A percentile compares a stretch with the other conserved stretches of the same genome.
phyloP scores from a whole-genome alignment of 768 basidiomycete species.

The Psilocybe azurescens region DNA sequence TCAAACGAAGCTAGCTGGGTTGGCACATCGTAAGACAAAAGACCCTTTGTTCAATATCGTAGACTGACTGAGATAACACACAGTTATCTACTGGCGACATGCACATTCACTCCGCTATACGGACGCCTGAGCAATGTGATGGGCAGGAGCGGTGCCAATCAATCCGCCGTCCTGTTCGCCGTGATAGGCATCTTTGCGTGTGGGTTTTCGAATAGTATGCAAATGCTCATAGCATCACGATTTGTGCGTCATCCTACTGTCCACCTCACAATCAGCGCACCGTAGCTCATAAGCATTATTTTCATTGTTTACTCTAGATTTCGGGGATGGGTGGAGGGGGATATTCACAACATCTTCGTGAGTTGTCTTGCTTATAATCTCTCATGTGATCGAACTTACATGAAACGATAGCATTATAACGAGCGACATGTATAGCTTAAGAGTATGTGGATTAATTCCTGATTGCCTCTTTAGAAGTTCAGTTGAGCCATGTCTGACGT shows the following conservation, averaged over 20 bases:
- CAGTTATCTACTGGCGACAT: constrained; percentile 79
- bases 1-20: constrained; percentile 85
- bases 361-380: constrained; percentile 27
- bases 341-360: constrained; percentile 74
- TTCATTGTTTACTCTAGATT: constrained; percentile 50
- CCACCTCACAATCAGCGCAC: background rate
- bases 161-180: constrained; percentile 64
- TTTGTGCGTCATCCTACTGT: constrained; percentile 58
- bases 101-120: constrained; percentile 84
- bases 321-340: constrained; percentile 84
- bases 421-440: constrained; percentile 81
- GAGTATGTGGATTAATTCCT: constrained; percentile 50
- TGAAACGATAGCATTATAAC: constrained; percentile 60
- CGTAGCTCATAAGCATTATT: background rate
- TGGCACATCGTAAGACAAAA: constrained; percentile 66
- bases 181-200: constrained; percentile 71
- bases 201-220: constrained; percentile 72
- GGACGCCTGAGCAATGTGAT: constrained; percentile 81
- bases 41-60: background rate
- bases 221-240: constrained; percentile 71
- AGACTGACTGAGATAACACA: background rate
- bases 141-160: constrained; percentile 73
- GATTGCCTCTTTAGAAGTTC: too few relatives aligned
- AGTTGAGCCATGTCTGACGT: background rate
- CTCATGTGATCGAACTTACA: background rate